Evolutionary conservation across 2,329 filamentous ascomycete genomes (phyloP), one percentile per base, ranked within the genome.

Genomic region (Trichothecium roseum): DNA sequence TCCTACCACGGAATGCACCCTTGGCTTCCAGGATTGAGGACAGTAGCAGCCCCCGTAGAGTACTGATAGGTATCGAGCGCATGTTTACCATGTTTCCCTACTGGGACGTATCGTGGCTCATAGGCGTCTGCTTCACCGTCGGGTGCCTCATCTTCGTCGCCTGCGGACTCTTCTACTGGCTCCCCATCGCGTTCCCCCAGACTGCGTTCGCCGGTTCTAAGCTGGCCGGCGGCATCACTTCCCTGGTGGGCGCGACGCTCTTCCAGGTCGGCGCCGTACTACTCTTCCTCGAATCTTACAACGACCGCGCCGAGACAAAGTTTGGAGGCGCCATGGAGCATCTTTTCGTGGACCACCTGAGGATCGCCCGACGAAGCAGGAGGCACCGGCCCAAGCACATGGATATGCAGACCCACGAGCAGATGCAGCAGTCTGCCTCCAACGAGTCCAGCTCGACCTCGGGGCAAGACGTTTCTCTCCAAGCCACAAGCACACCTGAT

Each of bases 311-410:
- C 15, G 56, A 64, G 0, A 69, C 64, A 9, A 78, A 73, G 50
- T 78, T 78, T 51, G 74, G 74, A 2, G 78, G 72, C 70, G 74
- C 73, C 0, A 36, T 78, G 2, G 64, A 74, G 9, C 30, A 32
- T 14, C 18, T 9, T 6, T 24, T 24, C 10, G 20, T 24, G 6
- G 20, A 24, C 20, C 20, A 10, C 10, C 20, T 24, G 6, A 24
- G 34, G 3, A 20, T 34, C 8, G 34, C 26, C 29, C 18, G 29
- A 16, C 20, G 34, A 8, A 18, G 28, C 18, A 18, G 36, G 12
- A 32, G 28, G n/a, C 32, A 28, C 24, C 16, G 34, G 20, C 28
- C 28, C 14, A 27, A 26, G n/a, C 32, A 35, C 29, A 30, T 32
- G 20, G 18, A 35, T 12, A 10, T 26, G 8, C 18, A 8, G 27